Evolutionary conservation across 768 basidiomycete species (phyloP), one percentile per base, ranked within the genome.

Genomic region (Phallus indusiatus): DNA sequence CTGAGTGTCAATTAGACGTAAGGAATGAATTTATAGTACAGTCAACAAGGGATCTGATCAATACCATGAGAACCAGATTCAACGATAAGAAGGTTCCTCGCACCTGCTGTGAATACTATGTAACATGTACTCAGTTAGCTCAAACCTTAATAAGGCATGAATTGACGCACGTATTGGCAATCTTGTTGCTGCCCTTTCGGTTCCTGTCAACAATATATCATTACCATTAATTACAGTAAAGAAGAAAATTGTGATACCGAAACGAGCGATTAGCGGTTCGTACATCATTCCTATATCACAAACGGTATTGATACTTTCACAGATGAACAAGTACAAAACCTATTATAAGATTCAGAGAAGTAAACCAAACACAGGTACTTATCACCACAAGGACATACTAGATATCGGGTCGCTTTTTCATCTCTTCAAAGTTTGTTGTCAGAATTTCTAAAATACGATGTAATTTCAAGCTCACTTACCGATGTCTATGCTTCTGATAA

Each of bases 161-260:
- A 28, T 20, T 4, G 7, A 54, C 53, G 2, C 35, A 73, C 75
- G 74, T 57, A 67, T 74, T 16, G 70, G 66, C 61, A 64, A 37
- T n/a, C 63, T 47, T 14, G 63, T 16, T n/a, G n/a, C n/a, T n/a
- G n/a, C n/a, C n/a, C n/a, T n/a, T n/a, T n/a, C n/a, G n/a, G n/a
- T n/a, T n/a, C n/a, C n/a, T n/a, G n/a, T n/a, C n/a, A n/a, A n/a
- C n/a, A n/a, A n/a, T n/a, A n/a, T n/a, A n/a, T n/a, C n/a, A n/a
- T n/a, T 50, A n/a, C n/a, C n/a, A n/a, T n/a, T n/a, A n/a, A n/a
- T n/a, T n/a, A n/a, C n/a, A n/a, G n/a, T n/a, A n/a, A n/a, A n/a
- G n/a, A n/a, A n/a, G n/a, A n/a, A n/a, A n/a, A n/a, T n/a, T n/a
- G n/a, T n/a, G n/a, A n/a, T n/a, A n/a, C n/a, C n/a, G n/a, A n/a